Evolutionary conservation across 768 basidiomycete genomes (phyloP).

Genomic region (Boletus rubescentipes): DNA sequence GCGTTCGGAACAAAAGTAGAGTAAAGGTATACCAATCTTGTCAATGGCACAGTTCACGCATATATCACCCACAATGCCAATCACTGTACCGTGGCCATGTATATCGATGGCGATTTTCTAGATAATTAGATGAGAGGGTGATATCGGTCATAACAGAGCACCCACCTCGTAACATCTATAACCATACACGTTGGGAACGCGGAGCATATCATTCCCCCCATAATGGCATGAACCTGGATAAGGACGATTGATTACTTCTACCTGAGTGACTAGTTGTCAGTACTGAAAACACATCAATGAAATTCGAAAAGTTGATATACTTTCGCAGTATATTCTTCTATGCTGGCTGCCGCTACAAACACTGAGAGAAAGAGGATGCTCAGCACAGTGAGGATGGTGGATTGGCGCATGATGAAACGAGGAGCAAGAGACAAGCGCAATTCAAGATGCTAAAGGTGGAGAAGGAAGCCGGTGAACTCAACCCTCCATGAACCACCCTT

Average conservation of each 20-base stretch:
- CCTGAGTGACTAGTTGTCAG: conserved; percentile 38
- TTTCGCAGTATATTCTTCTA: conserved; percentile 48
- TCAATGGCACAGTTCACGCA: conserved; percentile 51
- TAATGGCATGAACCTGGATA: conserved; percentile 17
- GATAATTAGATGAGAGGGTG: conserved; percentile 3
- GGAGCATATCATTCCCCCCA: too few relatives aligned
- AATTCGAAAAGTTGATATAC: conserved; percentile 37
- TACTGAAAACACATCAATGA: neutral
- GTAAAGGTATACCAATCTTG: conserved; percentile 51
- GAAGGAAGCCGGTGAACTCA: neutral
- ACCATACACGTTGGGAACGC: too few relatives aligned
- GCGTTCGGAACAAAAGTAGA: neutral
- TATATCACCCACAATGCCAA: conserved; percentile 52
- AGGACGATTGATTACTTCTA: conserved; percentile 60
- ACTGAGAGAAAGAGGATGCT: conserved; percentile 41
- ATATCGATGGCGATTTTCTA: conserved; percentile 58
- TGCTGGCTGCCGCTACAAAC: conserved; percentile 45
- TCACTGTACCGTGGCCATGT: conserved; percentile 51
- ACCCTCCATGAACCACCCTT: conserved; percentile 1
- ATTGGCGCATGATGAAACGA: conserved; percentile 14
- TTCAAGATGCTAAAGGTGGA: neutral
- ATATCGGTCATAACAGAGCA: neutral
- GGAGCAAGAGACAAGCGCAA: neutral
- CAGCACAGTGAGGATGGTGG: conserved; percentile 35
- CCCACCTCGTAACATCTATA: conserved; percentile 9